Evolutionary conservation across 805 yeast species (phyloP).

Genomic region (Myxozyma kluyveri): DNA sequence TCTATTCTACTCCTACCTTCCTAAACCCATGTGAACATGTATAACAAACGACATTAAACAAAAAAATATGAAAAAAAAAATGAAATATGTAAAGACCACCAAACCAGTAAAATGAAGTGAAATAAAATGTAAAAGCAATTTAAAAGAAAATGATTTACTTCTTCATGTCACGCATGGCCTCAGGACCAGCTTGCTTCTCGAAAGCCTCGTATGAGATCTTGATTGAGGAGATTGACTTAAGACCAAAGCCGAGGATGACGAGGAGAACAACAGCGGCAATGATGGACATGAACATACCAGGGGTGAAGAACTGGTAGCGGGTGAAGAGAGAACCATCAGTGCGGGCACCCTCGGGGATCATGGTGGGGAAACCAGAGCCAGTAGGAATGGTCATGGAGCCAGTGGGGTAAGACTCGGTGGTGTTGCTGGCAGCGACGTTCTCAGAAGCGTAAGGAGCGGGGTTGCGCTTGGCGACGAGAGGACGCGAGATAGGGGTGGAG

Average conservation of each 20-base stretch:
- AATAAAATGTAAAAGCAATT: neutral
- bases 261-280: constrained; percentile 63
- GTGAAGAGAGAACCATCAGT: constrained; percentile 49
- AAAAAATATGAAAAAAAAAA: constrained; percentile 5
- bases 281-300: constrained; percentile 76
- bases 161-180: constrained; percentile 14
- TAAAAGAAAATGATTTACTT: constrained; percentile 12
- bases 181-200: constrained; percentile 49
- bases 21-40: constrained; percentile 15
- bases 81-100: constrained; percentile 18
- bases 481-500: constrained; percentile 34
- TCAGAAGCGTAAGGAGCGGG: constrained; percentile 4
- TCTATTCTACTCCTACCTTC: constrained; percentile 21
- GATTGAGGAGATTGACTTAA: constrained; percentile 67
- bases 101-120: constrained; percentile 6
- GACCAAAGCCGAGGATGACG: constrained; percentile 56
- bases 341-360: constrained; percentile 29
- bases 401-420: constrained; percentile 18
- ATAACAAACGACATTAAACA: constrained; percentile 9
- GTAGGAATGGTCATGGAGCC: constrained; percentile 23
- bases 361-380: constrained; percentile 19
- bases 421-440: constrained; percentile 8
- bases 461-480: constrained; percentile 23
- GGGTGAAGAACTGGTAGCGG: constrained; percentile 67
- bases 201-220: constrained; percentile 80